Evolutionary conservation across 441 rosid genomes (phyloP).

Genomic region (Rhodomyrtus psidioides): DNA sequence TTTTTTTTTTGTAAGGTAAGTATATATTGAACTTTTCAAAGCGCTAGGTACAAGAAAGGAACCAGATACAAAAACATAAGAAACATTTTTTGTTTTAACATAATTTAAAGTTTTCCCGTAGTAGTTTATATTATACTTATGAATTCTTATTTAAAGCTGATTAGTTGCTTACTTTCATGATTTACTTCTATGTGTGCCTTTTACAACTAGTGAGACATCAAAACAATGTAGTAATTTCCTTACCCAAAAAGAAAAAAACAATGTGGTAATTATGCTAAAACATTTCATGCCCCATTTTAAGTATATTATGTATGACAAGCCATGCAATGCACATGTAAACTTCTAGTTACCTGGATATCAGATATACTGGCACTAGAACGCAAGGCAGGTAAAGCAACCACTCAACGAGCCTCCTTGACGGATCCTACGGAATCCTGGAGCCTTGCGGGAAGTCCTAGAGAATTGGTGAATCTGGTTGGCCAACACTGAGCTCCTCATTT

Average conservation of each 20-base stretch:
- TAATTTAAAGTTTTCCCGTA: not conserved
- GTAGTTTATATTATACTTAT: not conserved
- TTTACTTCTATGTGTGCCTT: not conserved
- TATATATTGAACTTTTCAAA: no score
- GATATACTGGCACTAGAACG: constrained; percentile 21
- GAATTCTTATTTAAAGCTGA: not conserved
- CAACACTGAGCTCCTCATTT: constrained; percentile 65
- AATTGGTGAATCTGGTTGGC: constrained; percentile 38
- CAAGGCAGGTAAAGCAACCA: constrained; percentile 63
- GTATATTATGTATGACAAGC: not conserved
- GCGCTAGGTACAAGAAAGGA: no score
- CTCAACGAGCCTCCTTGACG: constrained; percentile 62
- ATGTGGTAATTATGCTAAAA: not conserved
- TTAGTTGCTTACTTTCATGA: not conserved
- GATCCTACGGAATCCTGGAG: constrained; percentile 39
- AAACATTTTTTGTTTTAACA: not conserved
- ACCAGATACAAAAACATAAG: no score
- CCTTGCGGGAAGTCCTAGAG: constrained; percentile 31
- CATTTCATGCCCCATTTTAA: not conserved
- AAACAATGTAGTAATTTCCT: not conserved
- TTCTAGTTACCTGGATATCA: not conserved
- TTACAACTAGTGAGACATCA: not conserved
- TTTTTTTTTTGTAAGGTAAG: no score
- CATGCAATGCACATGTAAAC: not conserved
- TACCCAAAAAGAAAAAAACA: no score